Evolutionary conservation across 225 moss, liverwort and hornwort species (phyloP), one percentile per base, ranked within the genome.

Genomic region (Antitrichia curtipendula): DNA sequence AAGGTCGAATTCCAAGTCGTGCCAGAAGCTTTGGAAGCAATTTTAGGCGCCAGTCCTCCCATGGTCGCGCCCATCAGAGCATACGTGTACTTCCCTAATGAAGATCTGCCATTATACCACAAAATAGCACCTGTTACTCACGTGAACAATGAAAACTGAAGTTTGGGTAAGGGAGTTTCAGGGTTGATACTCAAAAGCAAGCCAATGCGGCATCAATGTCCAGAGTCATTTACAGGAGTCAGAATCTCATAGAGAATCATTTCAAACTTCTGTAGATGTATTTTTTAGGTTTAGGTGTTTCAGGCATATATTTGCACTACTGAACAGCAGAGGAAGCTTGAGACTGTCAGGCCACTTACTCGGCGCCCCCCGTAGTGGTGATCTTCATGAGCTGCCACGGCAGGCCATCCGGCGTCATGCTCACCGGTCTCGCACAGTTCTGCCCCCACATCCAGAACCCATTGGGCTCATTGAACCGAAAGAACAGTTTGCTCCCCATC

Each of bases 371-470:
- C 4, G 84, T 43, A 18, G 81, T 88, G 65, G 94, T 94, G 75
- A 94, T 62, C 45, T 59, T 76, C 57, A 90, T 19, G 38, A 92
- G 69, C 53, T 91, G 88, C 94, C 94, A 94, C 9, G 79, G 58
- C 23, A 80, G 34, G 13, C 70, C 90, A 62, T 49, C 63, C 5
- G 80, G 58, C 10, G 81, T 80, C 49, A 94, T 50, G 13, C 32
- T 75, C 57, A 92, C 22, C 2, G 94, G 91, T 64, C 8, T 79
- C 14, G 92, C 82, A 10, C 54, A 84, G 9, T 32, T 19, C 75
- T 91, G 76, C 16, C 79, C 92, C 34, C 81, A 90, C 54, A 90
- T 49, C 90, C 89, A 94, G 88, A 84, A 92, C 2, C 91, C 93
- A 31, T 90, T 90, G 27, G 94, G 94, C 1, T 74, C 81, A 31